Base-by-base conservation (phyloP, 345 rosid species). In the Bruguiera gymnorhiza region DNA sequence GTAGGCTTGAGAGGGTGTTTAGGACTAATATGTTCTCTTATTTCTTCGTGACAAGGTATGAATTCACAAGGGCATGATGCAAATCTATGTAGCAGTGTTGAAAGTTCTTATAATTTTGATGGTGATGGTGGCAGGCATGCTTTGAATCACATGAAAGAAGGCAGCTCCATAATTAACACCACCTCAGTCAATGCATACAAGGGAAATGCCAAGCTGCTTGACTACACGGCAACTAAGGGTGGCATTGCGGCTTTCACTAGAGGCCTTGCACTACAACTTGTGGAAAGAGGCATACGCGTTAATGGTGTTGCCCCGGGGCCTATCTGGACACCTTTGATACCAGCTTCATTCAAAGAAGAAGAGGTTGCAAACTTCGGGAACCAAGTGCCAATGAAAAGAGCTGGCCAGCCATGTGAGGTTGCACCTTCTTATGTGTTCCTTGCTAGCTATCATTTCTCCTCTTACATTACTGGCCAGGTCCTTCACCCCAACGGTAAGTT, bases 221-320 rank as follows among this genome's bases (percentile, higher is more conserved):
- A 88, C 67, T 90, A 93, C 77, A 66, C 91, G 0, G 63, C 97
- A 19, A 88, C 95, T 0, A 88, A 93, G 78, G 97, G 96, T 23
- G 95, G 91, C n/a, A 87, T 87, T 1, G 91, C 88, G 67, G 84
- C 88, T 0, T 90, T 85, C 82, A 87, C 95, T 0, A 84, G 96
- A 56, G 95, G 83, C 7, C 86, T 90, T 9, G 84, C 95, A 5
- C 90, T 90, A 23, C 90, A 88, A 79, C 82, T 88, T 2, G 93
- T 82, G 67, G 39, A 66, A 23, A 81, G 37, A 71, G 89, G 93
- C 2, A 84, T 88, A 6, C 83, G 90, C 0, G 90, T 93, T 10
- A 87, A 93, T 5, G 95, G 88, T 0, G 96, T 90, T 0, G 93
- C 92, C 11, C 95, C 95, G 0, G 95, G 98, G 23, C 97, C 92